phyloP scores from a whole-genome alignment of 768 basidiomycete genomes.

The Leccinum ochraceum region DNA sequence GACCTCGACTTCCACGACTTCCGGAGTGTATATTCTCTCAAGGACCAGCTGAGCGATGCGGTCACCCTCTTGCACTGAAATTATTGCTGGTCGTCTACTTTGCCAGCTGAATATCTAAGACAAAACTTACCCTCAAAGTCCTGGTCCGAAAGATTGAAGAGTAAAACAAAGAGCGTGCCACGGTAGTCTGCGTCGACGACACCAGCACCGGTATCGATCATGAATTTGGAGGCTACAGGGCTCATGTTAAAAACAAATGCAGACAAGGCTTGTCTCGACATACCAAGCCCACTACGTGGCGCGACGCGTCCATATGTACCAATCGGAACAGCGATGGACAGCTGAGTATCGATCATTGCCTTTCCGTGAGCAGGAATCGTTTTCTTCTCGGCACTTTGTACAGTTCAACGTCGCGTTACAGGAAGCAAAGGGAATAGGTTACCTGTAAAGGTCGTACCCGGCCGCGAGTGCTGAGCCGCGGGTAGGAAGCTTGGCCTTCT shows the following conservation, averaged over 20 bases:
- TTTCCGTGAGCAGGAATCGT: conserved; percentile 87
- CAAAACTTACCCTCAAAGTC: conserved; percentile 74
- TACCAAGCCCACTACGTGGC: conserved; percentile 93
- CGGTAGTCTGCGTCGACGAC: conserved; percentile 98
- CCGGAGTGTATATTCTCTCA: conserved; percentile 86
- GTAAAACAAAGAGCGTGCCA: conserved; percentile 84
- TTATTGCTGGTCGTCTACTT: neutral
- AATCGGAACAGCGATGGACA: conserved; percentile 90
- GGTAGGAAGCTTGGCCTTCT: conserved; percentile 81
- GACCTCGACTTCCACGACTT: conserved; percentile 83
- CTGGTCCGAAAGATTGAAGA: conserved; percentile 89
- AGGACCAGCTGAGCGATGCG: conserved; percentile 95
- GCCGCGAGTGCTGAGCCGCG: conserved; percentile 86
- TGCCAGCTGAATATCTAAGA: neutral
- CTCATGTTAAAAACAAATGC: neutral
- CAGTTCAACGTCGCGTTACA: conserved; percentile 5
- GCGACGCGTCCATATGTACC: conserved; percentile 98
- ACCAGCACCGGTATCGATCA: conserved; percentile 97
- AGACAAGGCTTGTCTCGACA: conserved; percentile 26
- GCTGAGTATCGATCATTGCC: conserved; percentile 86
- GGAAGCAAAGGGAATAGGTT: conserved; percentile 1
- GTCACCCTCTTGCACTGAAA: conserved; percentile 85
- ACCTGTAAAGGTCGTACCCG: conserved; percentile 96
- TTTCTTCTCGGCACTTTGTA: conserved; percentile 76
- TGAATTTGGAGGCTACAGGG: conserved; percentile 85